Evolutionary conservation across 2,329 filamentous ascomycete genomes (phyloP).

Genomic region (Tolypocladium ophioglossoides): DNA sequence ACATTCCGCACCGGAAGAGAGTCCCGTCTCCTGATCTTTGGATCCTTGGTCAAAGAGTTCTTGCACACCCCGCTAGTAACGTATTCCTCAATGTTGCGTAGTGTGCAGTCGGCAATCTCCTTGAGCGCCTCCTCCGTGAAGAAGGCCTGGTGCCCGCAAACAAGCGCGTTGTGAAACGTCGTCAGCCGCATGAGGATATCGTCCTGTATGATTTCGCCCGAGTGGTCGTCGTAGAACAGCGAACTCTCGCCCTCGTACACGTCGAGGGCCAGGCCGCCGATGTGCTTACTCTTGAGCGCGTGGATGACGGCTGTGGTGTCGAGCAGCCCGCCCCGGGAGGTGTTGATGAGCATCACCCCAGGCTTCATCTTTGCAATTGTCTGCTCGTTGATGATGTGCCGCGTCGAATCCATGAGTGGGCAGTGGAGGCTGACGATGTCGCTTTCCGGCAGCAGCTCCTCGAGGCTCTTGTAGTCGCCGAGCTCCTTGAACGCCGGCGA

Average conservation of each 20-base stretch:
- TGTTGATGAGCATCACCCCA: conserved; percentile 55
- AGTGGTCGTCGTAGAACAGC: conserved; percentile 57
- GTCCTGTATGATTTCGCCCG: conserved; percentile 53
- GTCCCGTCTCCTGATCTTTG: not conserved
- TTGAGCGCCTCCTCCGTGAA: conserved; percentile 55
- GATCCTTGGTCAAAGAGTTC: conserved; percentile 21
- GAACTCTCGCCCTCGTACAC: conserved; percentile 57
- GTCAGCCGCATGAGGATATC: conserved; percentile 55
- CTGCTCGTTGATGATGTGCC: conserved; percentile 46
- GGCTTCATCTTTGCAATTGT: conserved; percentile 46
- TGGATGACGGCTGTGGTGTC: conserved; percentile 48
- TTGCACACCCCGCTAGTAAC: conserved; percentile 16
- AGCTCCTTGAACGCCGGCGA: conserved; percentile 34
- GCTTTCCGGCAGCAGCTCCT: conserved; percentile 40
- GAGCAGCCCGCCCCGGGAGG: conserved; percentile 55
- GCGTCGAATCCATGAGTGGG: conserved; percentile 49
- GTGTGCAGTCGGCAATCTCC: conserved; percentile 51
- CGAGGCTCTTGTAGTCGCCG: conserved; percentile 43
- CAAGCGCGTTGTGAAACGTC: conserved; percentile 57
- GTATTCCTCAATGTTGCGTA: conserved; percentile 44
- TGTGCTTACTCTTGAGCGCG: conserved; percentile 47
- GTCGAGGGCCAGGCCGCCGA: conserved; percentile 55
- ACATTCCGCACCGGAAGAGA: conserved; percentile 11
- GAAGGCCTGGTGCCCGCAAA: conserved; percentile 61
- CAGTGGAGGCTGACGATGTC: conserved; percentile 59